A percentile compares a stretch with the other conserved stretches of the same genome.
Conservation (phyloP, 1,284 basidiomycete species). For the Microbotryum lychnidis-dioicae region DNA sequence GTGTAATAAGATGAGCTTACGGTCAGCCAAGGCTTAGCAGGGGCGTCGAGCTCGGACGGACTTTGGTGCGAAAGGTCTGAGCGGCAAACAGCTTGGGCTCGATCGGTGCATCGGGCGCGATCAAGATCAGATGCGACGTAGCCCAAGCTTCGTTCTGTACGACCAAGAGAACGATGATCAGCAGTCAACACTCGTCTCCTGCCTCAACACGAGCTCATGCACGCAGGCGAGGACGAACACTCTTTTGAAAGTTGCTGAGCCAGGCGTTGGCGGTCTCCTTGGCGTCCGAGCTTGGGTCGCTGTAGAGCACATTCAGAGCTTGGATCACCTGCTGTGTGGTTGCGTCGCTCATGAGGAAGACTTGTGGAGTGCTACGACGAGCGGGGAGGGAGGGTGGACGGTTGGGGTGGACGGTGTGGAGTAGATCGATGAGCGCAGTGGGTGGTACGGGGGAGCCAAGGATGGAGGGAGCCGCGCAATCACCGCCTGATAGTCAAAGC, state of each 20-base stretch:
- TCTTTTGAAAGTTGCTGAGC: conserved; percentile 42
- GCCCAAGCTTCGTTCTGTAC: conserved; percentile 90
- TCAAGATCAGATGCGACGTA: conserved; percentile 82
- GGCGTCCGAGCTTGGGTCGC: conserved; percentile 65
- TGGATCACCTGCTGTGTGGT: conserved; percentile 39
- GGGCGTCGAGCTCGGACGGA: conserved; percentile 40
- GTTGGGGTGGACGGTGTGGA: no score
- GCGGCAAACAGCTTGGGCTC: conserved; percentile 89
- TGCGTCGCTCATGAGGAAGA: conserved; percentile 16
- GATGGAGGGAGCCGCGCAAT: no score
- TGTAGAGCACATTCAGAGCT: conserved; percentile 48
- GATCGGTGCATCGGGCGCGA: conserved; percentile 65
- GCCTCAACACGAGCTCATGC: background rate
- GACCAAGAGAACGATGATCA: background rate
- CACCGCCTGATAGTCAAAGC: no score
- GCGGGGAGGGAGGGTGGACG: background rate
- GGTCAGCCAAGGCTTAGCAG: no score
- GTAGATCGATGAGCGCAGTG: no score
- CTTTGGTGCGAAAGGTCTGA: conserved; percentile 93
- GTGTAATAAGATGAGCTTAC: no score
- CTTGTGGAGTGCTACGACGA: background rate
- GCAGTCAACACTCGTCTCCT: background rate
- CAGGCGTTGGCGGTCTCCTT: conserved; percentile 54
- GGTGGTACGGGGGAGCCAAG: no score
- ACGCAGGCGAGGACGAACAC: conserved; percentile 21